A percentile compares a stretch with the other conserved stretches of the same genome.
These are phyloP conservation scores for Blastocystis sp. DNA, from an alignment of 352 stramenopile genomes.

Conservation along the genomic window DNA sequence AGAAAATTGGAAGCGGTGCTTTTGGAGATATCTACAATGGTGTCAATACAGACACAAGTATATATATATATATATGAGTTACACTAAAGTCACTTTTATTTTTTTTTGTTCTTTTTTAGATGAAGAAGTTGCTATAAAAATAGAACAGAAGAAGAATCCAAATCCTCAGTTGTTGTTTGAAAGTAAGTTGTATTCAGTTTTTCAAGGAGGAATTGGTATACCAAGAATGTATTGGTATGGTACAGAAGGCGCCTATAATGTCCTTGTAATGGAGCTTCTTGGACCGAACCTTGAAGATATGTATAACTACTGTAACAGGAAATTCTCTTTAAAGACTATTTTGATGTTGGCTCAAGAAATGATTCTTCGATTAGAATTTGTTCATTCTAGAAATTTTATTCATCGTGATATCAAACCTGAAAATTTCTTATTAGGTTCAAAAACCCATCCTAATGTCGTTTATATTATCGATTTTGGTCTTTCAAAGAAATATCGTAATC, in stretches of 20 bases:
- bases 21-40: constrained; percentile 99
- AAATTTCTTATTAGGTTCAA: constrained; percentile 76
- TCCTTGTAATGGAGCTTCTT: constrained; percentile 97
- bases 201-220: constrained; percentile 63
- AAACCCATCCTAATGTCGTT: constrained; percentile 64
- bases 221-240: constrained; percentile 81
- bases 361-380: constrained; percentile 68
- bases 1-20: constrained; percentile 93
- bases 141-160: constrained; percentile 68
- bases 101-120: constrained; percentile 24
- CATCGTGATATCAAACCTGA: constrained; percentile 81
- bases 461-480: constrained; percentile 84
- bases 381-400: constrained; percentile 78
- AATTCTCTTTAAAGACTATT: constrained; percentile 71
- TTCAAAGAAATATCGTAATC: constrained; percentile 75
- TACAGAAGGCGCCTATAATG: constrained; percentile 83
- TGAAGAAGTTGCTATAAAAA: constrained; percentile 80
- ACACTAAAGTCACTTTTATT: no score
- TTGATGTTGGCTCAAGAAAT: constrained; percentile 75
- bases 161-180: constrained; percentile 98
- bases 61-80: not conserved
- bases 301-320: constrained; percentile 71
- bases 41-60: constrained; percentile 60
- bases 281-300: constrained; percentile 77
- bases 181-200: constrained; percentile 97